Evolutionary conservation across 2,329 filamentous ascomycete genomes (phyloP), one percentile per base, ranked within the genome.

Genomic region (Anisogramma anomala): DNA sequence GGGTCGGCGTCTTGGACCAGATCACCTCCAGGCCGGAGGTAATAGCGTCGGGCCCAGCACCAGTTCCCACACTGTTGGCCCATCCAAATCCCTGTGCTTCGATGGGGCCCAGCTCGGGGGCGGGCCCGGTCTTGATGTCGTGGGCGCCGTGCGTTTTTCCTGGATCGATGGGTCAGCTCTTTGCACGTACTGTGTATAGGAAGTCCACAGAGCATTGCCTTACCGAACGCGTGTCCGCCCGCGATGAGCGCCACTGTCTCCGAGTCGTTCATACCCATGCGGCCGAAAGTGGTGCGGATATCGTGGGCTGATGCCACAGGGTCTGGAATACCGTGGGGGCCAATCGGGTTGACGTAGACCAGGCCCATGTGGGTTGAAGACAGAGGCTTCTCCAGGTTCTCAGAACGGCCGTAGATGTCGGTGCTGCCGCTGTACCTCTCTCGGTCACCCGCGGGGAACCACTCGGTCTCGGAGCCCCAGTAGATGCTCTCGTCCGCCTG

Each of bases 231-330:
- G 67, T 88, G 83, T 28, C 83, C 83, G 55, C 83, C 83, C 28
- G 79, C 79, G 56, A 88, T 87, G 33, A 88, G 65, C 11, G 83
- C 82, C 40, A 84, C 82, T 0, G 83, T 88, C 68, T 88, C 83
- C 62, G 84, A 77, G 56, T 87, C 81, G 56, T 84, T 77, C 83
- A 88, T 87, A 47, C 77, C 82, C 82, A 88, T 87, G 58, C 82
- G 81, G 48, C 69, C 69, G 52, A 87, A 88, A 14, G 83, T 84
- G 44, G 68, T 71, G 49, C 81, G 80, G 55, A 87, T 87, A 53
- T 88, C 83, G 43, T 69, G 62, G 31, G 76, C 83, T 2, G 83
- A 71, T 11, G 79, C 78, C 30, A 79, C 59, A 15, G 81, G 78
- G 55, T 87, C 81, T 3, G 81, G 79, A 41, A 72, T 72, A 46